phyloP scores from a whole-genome alignment of 345 rosid genomes.

The Hypericum androsaemum region DNA sequence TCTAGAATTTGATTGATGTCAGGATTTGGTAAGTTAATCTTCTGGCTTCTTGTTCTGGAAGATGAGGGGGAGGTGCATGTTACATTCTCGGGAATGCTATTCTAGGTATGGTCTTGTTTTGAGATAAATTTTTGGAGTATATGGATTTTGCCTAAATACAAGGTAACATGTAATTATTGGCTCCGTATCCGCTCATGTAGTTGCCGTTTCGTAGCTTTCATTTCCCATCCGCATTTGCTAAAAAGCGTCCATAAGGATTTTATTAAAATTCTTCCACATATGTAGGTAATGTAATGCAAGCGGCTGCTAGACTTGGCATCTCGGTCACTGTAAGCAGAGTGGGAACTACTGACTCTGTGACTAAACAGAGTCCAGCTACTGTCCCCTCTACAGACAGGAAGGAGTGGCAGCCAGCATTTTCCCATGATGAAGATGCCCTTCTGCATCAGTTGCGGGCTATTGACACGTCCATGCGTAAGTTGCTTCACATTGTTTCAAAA shows the following conservation, averaged over 20 bases:
- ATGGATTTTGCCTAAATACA: slow-evolving; percentile 1
- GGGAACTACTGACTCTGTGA: slow-evolving; percentile 41
- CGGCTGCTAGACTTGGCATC: slow-evolving; percentile 69
- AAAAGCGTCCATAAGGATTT: not conserved
- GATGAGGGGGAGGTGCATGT: too few species aligned
- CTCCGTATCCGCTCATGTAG: too few species aligned
- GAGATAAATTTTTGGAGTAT: not conserved
- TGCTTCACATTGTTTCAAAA: slow-evolving; percentile 1
- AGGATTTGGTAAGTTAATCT: too few species aligned
- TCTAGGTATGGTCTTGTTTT: too few species aligned
- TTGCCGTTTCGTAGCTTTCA: not conserved
- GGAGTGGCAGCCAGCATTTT: slow-evolving; percentile 74
- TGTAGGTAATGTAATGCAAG: slow-evolving; percentile 78
- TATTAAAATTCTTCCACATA: slow-evolving; percentile 9
- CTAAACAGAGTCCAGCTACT: slow-evolving; percentile 35
- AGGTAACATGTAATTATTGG: too few species aligned
- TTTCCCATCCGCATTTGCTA: not conserved
- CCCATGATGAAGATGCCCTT: slow-evolving; percentile 73
- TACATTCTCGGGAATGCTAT: too few species aligned
- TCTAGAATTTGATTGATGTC: not conserved
- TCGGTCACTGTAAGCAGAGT: slow-evolving; percentile 59
- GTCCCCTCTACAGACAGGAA: slow-evolving; percentile 46
- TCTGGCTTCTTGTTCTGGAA: slow-evolving; percentile 1
- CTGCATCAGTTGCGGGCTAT: slow-evolving; percentile 70
- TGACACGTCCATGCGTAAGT: slow-evolving; percentile 59